Base-by-base conservation (phyloP, 768 basidiomycete genomes). In the Lactarius vividus region DNA sequence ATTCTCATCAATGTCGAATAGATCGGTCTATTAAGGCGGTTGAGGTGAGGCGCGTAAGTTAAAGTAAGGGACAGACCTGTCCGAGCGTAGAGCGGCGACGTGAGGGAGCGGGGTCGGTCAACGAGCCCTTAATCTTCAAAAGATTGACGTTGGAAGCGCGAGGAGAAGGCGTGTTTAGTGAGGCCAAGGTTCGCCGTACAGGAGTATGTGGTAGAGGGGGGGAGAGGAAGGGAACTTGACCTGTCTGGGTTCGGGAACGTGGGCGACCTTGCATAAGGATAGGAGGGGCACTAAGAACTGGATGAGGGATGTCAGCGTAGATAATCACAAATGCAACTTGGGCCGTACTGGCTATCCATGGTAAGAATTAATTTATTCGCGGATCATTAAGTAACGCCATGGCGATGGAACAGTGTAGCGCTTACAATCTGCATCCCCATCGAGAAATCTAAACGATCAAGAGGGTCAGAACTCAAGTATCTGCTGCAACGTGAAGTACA, bases 1-100 rank as follows among this genome's bases (percentile, higher is more conserved):
- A 71, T 87, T 85, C 74, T 91, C 89, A 71, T 89, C 85, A 67
- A 91, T 90, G 72, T 91, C 87, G 73, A 88, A 91, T 63, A 90
- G 77, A 42, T 89, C 84, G 28, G 71, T 73, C 44, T 66, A 67
- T 70, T 79, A 74, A 64, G 20, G 75, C 13, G 73, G 64, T 68
- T 56, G 53, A 71, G 68, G 72, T 70, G 65, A 74, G 49, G 37
- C 18, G 16, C 35, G 62, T 61, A 11, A 39, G 57, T 13, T 60
- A 65, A 63, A 56, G 55, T 13, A 31, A 28, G 13, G 33, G 44
- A 73, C 79, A 39, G 57, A 81, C 82, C 74, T 81, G 80, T 59
- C 78, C 77, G 53, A 79, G 77, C 26, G 76, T 63, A 46, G 74
- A 77, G 23, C 78, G 74, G 44, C 82, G 81, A 46, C 81, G 79